phyloP scores from a whole-genome alignment of 2,329 filamentous ascomycete species.

The Epichloe sibirici region DNA sequence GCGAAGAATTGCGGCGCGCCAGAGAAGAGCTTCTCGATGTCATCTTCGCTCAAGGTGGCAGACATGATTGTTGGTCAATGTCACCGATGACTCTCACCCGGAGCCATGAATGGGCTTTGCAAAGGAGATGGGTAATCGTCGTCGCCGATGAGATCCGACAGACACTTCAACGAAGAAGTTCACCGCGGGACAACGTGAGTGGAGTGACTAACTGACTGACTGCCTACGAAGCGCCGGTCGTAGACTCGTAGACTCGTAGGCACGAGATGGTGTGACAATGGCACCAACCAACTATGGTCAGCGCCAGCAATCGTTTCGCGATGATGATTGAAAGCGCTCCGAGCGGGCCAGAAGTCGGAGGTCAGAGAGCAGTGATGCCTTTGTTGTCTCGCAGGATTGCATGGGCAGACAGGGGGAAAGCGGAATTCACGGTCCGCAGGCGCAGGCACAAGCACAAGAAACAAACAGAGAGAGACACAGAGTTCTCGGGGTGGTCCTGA shows the following conservation, averaged over 20 bases:
- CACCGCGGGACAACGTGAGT: neutral
- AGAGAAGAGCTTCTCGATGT: constrained; percentile 60
- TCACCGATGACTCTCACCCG: constrained; percentile 22
- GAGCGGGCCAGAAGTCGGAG: neutral
- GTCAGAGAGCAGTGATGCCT: neutral
- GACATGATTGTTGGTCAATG: constrained; percentile 45
- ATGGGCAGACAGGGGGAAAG: neutral
- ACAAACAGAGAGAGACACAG: neutral
- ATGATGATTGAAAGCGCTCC: neutral
- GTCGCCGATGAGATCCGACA: neutral
- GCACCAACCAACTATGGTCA: neutral
- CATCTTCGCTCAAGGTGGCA: constrained; percentile 41
- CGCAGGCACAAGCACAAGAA: neutral
- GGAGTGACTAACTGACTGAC: neutral
- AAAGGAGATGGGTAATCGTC: neutral
- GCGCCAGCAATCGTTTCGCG: neutral
- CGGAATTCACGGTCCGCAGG: neutral
- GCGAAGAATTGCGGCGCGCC: constrained; percentile 64
- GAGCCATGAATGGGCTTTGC: constrained; percentile 1
- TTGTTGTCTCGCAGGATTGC: neutral
- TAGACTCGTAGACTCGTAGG: neutral
- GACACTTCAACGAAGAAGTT: neutral
- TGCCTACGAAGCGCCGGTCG: neutral
- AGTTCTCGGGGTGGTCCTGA: neutral
- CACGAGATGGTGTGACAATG: neutral